Evolutionary conservation across 352 stramenopile genomes (phyloP).

Genomic region (Pythium scleroteichum): DNA sequence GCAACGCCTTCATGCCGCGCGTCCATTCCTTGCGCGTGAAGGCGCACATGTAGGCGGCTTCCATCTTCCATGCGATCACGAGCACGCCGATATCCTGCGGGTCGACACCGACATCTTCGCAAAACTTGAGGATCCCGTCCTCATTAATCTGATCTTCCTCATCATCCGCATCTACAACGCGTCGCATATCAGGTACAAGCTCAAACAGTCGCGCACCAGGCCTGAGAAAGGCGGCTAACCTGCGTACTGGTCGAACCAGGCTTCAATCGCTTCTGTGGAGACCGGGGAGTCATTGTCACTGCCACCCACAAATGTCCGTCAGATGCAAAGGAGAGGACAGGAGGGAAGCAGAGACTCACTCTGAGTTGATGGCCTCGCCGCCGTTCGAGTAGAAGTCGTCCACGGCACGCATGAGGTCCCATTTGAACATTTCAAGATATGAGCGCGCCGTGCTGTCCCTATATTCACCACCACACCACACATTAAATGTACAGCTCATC

Average conservation of each 20-base stretch:
- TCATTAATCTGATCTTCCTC: slow-evolving; percentile 48
- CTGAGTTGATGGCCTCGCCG: slow-evolving; percentile 32
- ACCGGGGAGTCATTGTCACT: slow-evolving; percentile 25
- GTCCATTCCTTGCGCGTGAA: slow-evolving; percentile 86
- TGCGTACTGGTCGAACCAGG: slow-evolving; percentile 47
- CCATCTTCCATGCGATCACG: slow-evolving; percentile 89
- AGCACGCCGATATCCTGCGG: slow-evolving; percentile 64
- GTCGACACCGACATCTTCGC: slow-evolving; percentile 44
- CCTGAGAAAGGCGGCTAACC: slow-evolving; percentile 11
- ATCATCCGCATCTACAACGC: slow-evolving; percentile 28
- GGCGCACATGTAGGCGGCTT: slow-evolving; percentile 81
- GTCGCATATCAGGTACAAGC: too few species aligned
- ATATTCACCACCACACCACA: background rate
- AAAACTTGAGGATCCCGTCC: slow-evolving; percentile 51
- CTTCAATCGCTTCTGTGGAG: slow-evolving; percentile 31
- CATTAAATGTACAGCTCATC: background rate
- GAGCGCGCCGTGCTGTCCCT: slow-evolving; percentile 71
- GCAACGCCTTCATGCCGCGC: slow-evolving; percentile 75
- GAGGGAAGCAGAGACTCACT: slow-evolving; percentile 9
- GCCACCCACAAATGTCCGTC: background rate
- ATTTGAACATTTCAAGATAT: slow-evolving; percentile 80
- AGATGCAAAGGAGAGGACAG: too few species aligned
- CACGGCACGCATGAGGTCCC: slow-evolving; percentile 75
- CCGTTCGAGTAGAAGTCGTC: slow-evolving; percentile 79
- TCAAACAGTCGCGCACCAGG: too few species aligned